Percentiles rank a stretch among this genome's conserved stretches.
Evolutionary conservation across 176 grass and related monocot species (phyloP).

Genomic region (Ampelocalamus luodianensis): DNA sequence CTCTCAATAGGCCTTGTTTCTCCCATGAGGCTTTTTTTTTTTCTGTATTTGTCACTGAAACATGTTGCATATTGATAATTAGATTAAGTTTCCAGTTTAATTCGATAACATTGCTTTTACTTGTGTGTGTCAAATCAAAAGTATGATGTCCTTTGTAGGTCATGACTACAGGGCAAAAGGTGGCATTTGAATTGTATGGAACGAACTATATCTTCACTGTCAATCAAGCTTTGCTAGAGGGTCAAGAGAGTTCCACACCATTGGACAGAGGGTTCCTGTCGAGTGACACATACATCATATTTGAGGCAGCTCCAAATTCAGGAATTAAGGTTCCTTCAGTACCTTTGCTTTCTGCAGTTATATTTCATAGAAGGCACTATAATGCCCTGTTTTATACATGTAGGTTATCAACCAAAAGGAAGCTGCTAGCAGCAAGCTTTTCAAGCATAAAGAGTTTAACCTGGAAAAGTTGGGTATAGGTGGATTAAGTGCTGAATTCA

Average conservation of each 20-base stretch:
- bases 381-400: conserved; percentile 39
- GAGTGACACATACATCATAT: conserved; percentile 88
- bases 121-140: not conserved
- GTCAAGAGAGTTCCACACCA: conserved; percentile 71
- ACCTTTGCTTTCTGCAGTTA: not conserved
- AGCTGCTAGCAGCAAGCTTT: conserved; percentile 96
- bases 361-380: not conserved
- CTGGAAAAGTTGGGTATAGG: conserved; percentile 96
- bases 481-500: conserved; percentile 88
- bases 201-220: conserved; percentile 90
- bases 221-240: conserved; percentile 88
- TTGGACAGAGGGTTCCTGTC: conserved; percentile 80
- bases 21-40: not conserved
- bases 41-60: not conserved
- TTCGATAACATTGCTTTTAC: not conserved
- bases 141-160: conserved; percentile 51
- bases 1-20: conserved; percentile 16
- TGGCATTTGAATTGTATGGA: conserved; percentile 91
- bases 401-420: conserved; percentile 97
- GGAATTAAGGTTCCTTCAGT: conserved; percentile 83
- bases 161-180: conserved; percentile 84
- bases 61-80: not conserved
- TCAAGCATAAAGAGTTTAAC: conserved; percentile 97
- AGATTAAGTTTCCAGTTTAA: not conserved
- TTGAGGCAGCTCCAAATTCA: conserved; percentile 87